Evolutionary conservation across 2,329 filamentous ascomycete genomes (phyloP).

Genomic region (Colletotrichum echinochloae): DNA sequence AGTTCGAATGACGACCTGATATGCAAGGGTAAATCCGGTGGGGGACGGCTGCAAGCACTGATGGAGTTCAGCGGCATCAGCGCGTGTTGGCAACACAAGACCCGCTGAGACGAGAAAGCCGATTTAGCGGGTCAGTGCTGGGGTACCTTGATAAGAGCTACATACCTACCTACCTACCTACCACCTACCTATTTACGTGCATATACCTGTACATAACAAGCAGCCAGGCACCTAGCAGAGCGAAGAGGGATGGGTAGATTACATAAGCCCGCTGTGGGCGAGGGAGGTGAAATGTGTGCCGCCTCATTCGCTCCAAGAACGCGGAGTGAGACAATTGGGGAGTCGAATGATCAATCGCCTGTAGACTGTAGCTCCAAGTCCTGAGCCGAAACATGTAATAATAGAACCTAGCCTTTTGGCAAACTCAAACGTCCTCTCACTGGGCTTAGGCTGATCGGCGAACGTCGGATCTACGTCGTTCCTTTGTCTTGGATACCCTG

Average conservation of each 20-base stretch:
- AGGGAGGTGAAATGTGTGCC: neutral
- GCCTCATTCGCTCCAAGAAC: neutral
- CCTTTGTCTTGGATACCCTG: neutral
- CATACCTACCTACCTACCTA: no score
- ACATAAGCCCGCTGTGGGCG: neutral
- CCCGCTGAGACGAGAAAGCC: conserved; percentile 16
- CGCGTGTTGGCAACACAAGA: conserved; percentile 23
- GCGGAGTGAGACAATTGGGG: neutral
- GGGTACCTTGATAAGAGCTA: conserved; percentile 24
- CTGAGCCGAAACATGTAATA: neutral
- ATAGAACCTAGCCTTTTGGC: neutral
- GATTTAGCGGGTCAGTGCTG: conserved; percentile 30
- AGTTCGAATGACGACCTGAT: conserved; percentile 39
- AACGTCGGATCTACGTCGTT: neutral
- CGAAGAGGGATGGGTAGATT: neutral
- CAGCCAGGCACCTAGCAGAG: neutral
- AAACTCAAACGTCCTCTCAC: neutral
- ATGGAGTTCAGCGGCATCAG: conserved; percentile 24
- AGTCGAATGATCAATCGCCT: neutral
- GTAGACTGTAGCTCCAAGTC: neutral
- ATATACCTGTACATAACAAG: no score
- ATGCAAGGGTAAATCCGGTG: conserved; percentile 37
- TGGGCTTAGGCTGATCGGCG: neutral
- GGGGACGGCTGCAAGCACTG: conserved; percentile 20
- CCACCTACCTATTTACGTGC: no score